These are phyloP conservation scores for Gossypium stocksii DNA, from an alignment of 345 rosid species.

Conservation along the genomic window DNA sequence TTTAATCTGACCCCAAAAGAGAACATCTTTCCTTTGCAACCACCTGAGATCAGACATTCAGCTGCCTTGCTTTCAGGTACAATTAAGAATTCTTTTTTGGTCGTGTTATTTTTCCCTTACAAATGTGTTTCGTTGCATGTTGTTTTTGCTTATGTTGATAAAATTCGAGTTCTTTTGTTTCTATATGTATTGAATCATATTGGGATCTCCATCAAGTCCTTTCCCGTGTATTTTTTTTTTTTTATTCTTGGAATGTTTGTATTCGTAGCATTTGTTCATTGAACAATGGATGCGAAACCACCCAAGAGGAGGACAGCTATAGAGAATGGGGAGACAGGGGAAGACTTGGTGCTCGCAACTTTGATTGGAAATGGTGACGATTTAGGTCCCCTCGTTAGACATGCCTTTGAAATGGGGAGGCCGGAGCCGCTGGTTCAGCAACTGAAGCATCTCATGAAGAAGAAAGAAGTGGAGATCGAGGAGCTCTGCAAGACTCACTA, in stretches of 20 bases:
- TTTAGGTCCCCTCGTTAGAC: background rate
- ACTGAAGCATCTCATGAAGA: background rate
- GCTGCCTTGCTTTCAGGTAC: background rate
- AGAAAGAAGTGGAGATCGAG: background rate
- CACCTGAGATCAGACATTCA: background rate
- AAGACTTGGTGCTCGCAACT: background rate
- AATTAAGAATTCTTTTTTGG: background rate
- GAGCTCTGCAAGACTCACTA: slow-evolving; percentile 4
- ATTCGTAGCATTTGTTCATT: background rate
- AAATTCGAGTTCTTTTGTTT: background rate
- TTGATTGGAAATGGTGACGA: background rate
- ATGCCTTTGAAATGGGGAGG: slow-evolving; percentile 1
- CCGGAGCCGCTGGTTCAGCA: background rate
- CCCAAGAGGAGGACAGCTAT: background rate
- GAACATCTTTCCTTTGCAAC: background rate
- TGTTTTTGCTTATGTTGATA: background rate
- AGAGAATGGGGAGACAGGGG: background rate
- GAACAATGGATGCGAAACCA: background rate
- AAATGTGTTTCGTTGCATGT: background rate
- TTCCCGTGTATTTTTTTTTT: background rate
- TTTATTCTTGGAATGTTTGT: background rate
- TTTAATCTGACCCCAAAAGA: too few species aligned
- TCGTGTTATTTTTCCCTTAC: background rate
- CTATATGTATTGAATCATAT: background rate
- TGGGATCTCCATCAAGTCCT: background rate